Evolutionary conservation across 768 basidiomycete species (phyloP).

Genomic region (Trametes coccinea): DNA sequence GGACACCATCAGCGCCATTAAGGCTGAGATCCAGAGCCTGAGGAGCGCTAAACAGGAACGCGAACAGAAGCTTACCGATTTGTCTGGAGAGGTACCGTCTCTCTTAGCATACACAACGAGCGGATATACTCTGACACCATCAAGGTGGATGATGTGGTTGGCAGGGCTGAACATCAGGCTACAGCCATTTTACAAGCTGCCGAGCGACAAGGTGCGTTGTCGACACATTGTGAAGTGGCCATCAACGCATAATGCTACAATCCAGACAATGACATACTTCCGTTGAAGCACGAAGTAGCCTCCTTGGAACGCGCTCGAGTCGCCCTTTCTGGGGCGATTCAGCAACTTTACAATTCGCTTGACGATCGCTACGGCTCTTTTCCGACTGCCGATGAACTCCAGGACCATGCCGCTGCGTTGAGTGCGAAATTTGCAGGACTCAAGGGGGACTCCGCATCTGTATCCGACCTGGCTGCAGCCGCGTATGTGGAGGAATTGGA

Average conservation of each 20-base stretch:
- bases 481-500: slow-evolving; percentile 15
- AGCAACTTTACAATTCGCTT: slow-evolving; percentile 10
- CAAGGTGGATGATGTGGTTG: not conserved
- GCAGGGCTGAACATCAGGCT: not conserved
- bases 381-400: slow-evolving; percentile 1
- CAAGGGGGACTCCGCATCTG: not conserved
- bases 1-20: slow-evolving; percentile 25
- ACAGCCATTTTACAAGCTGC: not conserved
- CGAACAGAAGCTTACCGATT: not conserved
- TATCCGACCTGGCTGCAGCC: not conserved
- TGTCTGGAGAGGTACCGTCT: not conserved
- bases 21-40: not conserved
- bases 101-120: not conserved
- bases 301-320: not conserved
- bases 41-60: not conserved
- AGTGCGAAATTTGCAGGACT: not conserved
- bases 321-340: slow-evolving; percentile 4
- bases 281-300: not conserved
- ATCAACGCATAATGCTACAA: not conserved
- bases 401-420: slow-evolving; percentile 2
- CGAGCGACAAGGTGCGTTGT: not conserved
- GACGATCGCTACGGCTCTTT: slow-evolving; percentile 8
- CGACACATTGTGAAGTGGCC: not conserved
- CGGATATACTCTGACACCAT: too few species aligned
- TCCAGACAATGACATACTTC: not conserved